Base-by-base conservation (phyloP, 2,329 filamentous ascomycete species). In the Rasamsonia emersonii region DNA sequence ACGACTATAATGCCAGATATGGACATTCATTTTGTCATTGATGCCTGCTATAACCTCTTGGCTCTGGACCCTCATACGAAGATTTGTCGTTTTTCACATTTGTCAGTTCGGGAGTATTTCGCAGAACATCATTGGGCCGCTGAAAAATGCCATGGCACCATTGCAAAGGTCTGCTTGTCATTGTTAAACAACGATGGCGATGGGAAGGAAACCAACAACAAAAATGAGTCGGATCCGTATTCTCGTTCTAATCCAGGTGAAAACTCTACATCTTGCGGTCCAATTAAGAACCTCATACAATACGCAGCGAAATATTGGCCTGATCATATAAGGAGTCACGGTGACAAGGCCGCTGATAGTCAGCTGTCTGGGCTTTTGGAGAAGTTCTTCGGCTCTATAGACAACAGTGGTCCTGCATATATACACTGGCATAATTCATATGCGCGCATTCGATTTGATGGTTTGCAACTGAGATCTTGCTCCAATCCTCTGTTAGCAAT, bases 101-200 rank as follows among this genome's bases (percentile, higher is more conserved):
- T 52, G 15, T 52, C 49, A 4, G 48, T 52, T 3, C 39, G 28
- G 9, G 48, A 52, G 31, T 52, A 50, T 28, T 36, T 52, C 24
- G 46, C 51, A 31, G 29, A 46, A 1, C 15, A 42, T 19, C 40
- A 39, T 6, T 25, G 20, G 21, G 18, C 15, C 9, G 11, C 19
- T 18, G 8, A n/a, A 7, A n/a, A 35, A 14, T 15, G 27, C 14
- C 17, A 31, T 18, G 18, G 13, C 15, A 11, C n/a, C 17, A 14
- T 27, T 21, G 21, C 32, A 11, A 35, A 35, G 13, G 18, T 20
- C 3, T 35, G 32, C 15, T 21, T 35, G 9, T 13, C 9, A 17
- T 19, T n/a, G 23, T 18, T 35, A 11, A 17, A 16, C 13, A 20
- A n/a, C 2, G 9, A 33, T 15, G 30, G 15, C 11, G 11, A 20